Conservation (phyloP, 371 early-diverging fungal species). For the Apophysomyces trapeziformis region DNA sequence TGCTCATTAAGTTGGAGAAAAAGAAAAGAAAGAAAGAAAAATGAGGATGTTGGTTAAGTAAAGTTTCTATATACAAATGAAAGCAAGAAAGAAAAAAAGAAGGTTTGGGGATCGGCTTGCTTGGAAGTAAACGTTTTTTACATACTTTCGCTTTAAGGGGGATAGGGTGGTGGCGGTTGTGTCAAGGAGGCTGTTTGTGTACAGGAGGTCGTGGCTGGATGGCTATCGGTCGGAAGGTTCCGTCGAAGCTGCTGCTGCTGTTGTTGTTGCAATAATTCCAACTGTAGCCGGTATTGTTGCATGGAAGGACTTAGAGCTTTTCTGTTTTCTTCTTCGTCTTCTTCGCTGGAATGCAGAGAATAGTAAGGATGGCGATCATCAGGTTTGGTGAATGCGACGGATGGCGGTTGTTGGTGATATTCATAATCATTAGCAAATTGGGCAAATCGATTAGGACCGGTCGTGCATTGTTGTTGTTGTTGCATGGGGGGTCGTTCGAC, state of each 20-base stretch:
- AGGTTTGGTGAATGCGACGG: too few species aligned
- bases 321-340: neutral
- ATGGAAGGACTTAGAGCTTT: constrained; percentile 16
- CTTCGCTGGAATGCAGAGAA: neutral
- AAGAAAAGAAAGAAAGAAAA: neutral
- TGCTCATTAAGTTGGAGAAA: too few species aligned
- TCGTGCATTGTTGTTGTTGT: too few species aligned
- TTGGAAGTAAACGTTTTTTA: neutral
- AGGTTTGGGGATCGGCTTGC: neutral
- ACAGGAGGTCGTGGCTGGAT: constrained; percentile 1
- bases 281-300: constrained; percentile 22
- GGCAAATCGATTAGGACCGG: neutral
- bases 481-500: neutral
- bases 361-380: too few species aligned
- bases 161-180: constrained; percentile 3
- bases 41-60: neutral
- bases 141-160: neutral
- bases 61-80: neutral
- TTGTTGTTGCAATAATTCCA: constrained; percentile 18
- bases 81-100: too few species aligned
- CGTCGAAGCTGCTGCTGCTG: neutral
- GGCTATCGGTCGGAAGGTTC: neutral
- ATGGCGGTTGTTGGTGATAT: neutral
- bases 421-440: constrained; percentile 1
- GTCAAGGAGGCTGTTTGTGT: neutral